These are phyloP conservation scores for Suhomyces panamericanus DNA, from an alignment of 1,139 yeast genomes.

Conservation along the genomic window DNA sequence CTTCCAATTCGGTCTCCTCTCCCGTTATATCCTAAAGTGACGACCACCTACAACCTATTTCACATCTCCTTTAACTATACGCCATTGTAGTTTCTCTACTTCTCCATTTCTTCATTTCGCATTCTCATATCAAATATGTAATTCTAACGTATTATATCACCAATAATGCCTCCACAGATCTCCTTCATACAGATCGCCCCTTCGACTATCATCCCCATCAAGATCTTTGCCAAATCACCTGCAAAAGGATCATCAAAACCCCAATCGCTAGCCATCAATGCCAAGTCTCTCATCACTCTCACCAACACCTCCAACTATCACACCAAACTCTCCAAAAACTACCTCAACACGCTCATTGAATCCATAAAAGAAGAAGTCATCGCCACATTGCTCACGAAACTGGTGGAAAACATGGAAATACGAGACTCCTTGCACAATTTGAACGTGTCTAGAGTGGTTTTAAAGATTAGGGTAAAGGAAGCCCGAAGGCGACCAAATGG, in stretches of 20 bases:
- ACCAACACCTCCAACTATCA: constrained; percentile 18
- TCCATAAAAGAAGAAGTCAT: constrained; percentile 11
- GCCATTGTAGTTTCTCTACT: too few species aligned
- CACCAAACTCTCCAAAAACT: constrained; percentile 18
- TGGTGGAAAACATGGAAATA: constrained; percentile 10
- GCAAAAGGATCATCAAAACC: not conserved
- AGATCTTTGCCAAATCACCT: constrained; percentile 16
- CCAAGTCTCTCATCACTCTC: constrained; percentile 18
- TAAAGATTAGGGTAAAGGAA: constrained; percentile 2
- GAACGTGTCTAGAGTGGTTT: constrained; percentile 4
- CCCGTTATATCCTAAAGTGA: too few species aligned
- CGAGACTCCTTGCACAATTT: constrained; percentile 5
- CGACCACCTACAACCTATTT: too few species aligned
- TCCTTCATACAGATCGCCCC: constrained; percentile 16
- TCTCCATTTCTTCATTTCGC: not conserved
- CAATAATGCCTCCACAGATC: constrained; percentile 20
- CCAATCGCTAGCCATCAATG: constrained; percentile 19
- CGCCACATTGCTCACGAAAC: constrained; percentile 9
- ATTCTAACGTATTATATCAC: too few species aligned
- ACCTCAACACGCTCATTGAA: constrained; percentile 15
- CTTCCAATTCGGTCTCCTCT: too few species aligned
- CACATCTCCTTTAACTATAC: too few species aligned
- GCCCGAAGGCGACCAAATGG: not conserved
- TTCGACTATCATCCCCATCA: constrained; percentile 15
- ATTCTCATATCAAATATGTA: not conserved